A percentile compares a stretch with the other conserved stretches of the same genome.
Conservation (phyloP, 2,329 filamentous ascomycete species). For the Blumeria hordei region DNA sequence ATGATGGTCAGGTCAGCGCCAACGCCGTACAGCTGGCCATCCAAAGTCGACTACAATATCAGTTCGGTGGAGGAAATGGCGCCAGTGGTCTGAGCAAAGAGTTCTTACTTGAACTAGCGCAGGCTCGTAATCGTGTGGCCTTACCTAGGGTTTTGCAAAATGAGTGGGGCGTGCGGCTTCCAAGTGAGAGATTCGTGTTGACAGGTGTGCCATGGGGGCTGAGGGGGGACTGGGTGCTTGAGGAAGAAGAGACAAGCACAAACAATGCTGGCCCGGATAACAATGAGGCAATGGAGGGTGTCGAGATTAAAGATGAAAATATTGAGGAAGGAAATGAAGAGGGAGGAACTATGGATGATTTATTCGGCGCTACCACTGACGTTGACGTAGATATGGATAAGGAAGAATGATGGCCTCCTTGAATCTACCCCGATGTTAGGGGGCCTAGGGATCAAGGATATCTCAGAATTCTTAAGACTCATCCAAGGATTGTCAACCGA, state of each 20-base stretch:
- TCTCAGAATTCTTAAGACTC: no score
- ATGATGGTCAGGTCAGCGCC: constrained; percentile 25
- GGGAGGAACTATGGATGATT: constrained; percentile 2
- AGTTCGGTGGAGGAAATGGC: constrained; percentile 31
- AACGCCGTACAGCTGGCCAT: constrained; percentile 53
- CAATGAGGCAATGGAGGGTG: not conserved
- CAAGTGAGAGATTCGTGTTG: constrained; percentile 43
- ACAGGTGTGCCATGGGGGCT: constrained; percentile 41
- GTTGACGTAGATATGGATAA: constrained; percentile 1
- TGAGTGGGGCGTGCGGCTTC: constrained; percentile 43
- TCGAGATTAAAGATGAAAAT: not conserved
- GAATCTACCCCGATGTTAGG: no score
- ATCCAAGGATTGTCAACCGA: no score
- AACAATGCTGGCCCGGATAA: constrained; percentile 26
- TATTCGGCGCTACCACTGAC: constrained; percentile 2
- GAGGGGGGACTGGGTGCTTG: constrained; percentile 22
- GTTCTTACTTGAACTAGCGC: constrained; percentile 51
- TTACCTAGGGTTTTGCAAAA: constrained; percentile 37
- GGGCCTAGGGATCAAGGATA: no score
- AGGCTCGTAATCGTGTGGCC: constrained; percentile 41
- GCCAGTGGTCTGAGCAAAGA: constrained; percentile 42
- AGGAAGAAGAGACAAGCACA: constrained; percentile 25
- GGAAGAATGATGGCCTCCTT: not conserved
- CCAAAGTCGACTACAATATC: constrained; percentile 38
- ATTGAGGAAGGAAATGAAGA: constrained; percentile 1